Base-by-base conservation (phyloP, 106 monocot genomes). In the Iris macrosiphon region DNA sequence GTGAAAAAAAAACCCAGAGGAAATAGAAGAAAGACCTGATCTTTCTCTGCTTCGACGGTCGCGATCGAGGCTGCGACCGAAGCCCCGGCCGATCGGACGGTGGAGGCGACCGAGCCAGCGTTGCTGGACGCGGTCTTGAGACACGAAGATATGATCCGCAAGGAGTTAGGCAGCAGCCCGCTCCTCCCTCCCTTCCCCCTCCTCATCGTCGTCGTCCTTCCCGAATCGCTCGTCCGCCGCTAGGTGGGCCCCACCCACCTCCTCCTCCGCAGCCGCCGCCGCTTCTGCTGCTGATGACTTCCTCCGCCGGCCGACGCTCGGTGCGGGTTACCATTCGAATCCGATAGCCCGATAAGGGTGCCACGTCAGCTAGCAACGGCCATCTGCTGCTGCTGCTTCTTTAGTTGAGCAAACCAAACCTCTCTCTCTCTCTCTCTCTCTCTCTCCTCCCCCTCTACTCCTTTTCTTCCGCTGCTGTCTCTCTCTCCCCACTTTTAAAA, bases 131-230 rank as follows among this genome's bases (percentile, higher is more conserved):
- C 89, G 61, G 89, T 85, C 85, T 86, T 96, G 51, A 96, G 55
- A 72, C 95, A 96, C 13, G 95, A 85, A 18, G 95, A 96, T 28
- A 96, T 89, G 32, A 96, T 89, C 64, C 89, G 40, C 29, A 96
- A 57, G 67, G 95, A 96, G 71, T 61, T 82, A 29, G 95, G 95
- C n/a, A 96, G 73, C 61, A 96, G 62, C 18, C 83, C 81, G 67
- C 81, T 79, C 59, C 46, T 63, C 25, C 55, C n/a, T 19, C 70
- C 65, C 22, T 61, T 67, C 20, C 75, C 48, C 53, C 65, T 72
- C 73, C 54, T 75, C 58, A 54, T 75, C 56, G n/a, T n/a, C n/a
- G n/a, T n/a, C 52, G 1, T 26, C 38, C 14, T 29, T 6, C 7
- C 1, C 13, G 10, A 53, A 3, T 14, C 4, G 10, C 10, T 10